phyloP scores from a whole-genome alignment of 305 asterid genomes.

The Fraxinus xanthoxyloides region DNA sequence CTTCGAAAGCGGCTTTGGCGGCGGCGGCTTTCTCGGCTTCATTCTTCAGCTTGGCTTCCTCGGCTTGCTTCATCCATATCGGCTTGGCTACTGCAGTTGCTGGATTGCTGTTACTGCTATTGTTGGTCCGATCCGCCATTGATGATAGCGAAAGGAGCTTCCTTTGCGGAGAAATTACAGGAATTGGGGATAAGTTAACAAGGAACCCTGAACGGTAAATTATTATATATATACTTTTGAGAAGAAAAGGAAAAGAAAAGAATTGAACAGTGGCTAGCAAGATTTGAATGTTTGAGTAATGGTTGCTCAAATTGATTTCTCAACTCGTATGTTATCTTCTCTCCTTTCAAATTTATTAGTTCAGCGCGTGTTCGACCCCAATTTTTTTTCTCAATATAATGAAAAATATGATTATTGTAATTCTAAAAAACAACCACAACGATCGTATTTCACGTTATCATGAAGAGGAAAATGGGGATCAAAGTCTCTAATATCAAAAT shows the following conservation, averaged over 20 bases:
- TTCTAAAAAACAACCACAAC: too few relatives aligned
- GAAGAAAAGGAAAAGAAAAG: too few relatives aligned
- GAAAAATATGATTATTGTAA: too few relatives aligned
- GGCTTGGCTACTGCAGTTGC: slow-evolving; percentile 51
- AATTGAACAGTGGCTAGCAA: too few relatives aligned
- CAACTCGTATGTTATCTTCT: neutral
- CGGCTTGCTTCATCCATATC: slow-evolving; percentile 97
- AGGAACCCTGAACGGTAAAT: neutral
- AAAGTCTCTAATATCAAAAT: too few relatives aligned
- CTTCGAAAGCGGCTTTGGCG: slow-evolving; percentile 97
- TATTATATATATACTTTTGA: too few relatives aligned
- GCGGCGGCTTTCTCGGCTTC: slow-evolving; percentile 96
- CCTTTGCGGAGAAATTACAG: neutral
- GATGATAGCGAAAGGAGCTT: neutral
- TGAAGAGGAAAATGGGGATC: too few relatives aligned
- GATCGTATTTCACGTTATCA: too few relatives aligned
- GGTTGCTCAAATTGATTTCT: neutral
- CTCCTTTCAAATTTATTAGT: too few relatives aligned
- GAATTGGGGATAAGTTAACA: neutral
- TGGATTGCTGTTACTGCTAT: slow-evolving; percentile 26
- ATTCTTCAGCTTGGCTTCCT: slow-evolving; percentile 89
- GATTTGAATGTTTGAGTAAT: too few relatives aligned
- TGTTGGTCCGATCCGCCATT: slow-evolving; percentile 69
- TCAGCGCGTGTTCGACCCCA: too few relatives aligned
- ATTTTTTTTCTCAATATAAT: too few relatives aligned